Evolutionary conservation across 345 rosid genomes (phyloP).

Genomic region (Firmiana major): DNA sequence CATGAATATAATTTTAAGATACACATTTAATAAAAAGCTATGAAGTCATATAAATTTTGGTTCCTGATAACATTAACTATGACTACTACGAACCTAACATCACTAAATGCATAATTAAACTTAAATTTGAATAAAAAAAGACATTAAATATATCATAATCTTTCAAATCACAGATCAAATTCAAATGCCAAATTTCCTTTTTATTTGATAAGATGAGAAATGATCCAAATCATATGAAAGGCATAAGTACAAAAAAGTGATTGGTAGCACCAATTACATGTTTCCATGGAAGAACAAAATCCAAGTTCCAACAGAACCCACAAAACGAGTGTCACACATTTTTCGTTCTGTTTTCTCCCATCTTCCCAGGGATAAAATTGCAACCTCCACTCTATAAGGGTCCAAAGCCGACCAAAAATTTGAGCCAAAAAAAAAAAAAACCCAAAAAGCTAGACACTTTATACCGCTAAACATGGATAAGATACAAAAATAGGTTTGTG

Average conservation of each 20-base stretch:
- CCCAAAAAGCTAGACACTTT: too few species aligned
- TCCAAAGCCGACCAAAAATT: neutral
- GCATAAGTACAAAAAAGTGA: too few species aligned
- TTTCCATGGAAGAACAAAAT: neutral
- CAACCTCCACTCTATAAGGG: neutral
- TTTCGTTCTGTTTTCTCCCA: neutral
- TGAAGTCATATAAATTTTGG: neutral
- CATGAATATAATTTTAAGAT: too few species aligned
- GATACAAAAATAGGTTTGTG: too few species aligned
- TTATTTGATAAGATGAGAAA: neutral
- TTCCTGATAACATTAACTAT: neutral
- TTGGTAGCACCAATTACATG: too few species aligned
- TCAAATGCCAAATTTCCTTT: too few species aligned
- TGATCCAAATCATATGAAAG: too few species aligned
- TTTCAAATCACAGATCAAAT: too few species aligned
- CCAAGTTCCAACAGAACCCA: neutral
- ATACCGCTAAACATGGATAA: too few species aligned
- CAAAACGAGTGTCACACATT: neutral
- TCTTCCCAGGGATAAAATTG: neutral
- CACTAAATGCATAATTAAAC: too few species aligned
- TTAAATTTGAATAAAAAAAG: neutral
- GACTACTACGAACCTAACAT: neutral
- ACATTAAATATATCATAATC: too few species aligned
- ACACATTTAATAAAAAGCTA: neutral
- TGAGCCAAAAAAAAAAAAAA: too few species aligned